These are phyloP conservation scores for Wakefieldia striispora DNA, from an alignment of 768 basidiomycete genomes.

Conservation along the genomic window DNA sequence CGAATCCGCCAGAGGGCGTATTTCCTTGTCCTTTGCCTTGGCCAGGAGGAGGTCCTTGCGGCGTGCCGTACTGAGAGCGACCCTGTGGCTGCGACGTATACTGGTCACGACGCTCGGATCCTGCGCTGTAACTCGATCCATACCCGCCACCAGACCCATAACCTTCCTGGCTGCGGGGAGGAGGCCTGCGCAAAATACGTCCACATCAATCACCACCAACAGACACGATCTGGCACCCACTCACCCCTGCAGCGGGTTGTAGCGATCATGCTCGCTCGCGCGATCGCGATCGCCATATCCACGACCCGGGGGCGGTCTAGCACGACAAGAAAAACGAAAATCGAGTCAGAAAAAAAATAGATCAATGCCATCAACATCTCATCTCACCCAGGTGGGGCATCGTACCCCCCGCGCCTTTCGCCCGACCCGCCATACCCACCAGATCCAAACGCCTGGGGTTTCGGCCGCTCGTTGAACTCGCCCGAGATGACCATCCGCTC, in stretches of 20 bases:
- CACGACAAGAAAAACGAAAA: neutral
- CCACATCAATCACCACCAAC: neutral
- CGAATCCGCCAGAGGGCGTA: too few species aligned
- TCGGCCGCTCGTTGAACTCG: neutral
- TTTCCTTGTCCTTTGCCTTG: neutral
- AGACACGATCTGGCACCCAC: neutral
- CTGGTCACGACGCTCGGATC: conserved; percentile 7
- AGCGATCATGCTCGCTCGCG: conserved; percentile 1
- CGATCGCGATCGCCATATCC: neutral
- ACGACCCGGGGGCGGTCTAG: neutral
- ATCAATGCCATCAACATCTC: neutral
- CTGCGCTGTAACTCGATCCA: neutral
- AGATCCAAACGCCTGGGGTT: neutral
- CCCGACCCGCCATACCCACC: neutral
- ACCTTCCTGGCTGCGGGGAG: conserved; percentile 2
- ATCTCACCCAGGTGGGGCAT: conserved; percentile 16
- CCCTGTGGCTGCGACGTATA: conserved; percentile 2
- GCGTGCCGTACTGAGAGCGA: too few species aligned
- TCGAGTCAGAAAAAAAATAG: neutral
- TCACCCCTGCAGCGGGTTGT: conserved; percentile 15
- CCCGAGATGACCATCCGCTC: conserved; percentile 19
- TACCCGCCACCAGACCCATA: conserved; percentile 3
- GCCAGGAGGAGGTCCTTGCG: neutral
- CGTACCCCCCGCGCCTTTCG: neutral
- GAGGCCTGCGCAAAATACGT: conserved; percentile 2